These are phyloP conservation scores for Coemansia sp. DNA, from an alignment of 192 early-diverging fungal species.

Conservation along the genomic window DNA sequence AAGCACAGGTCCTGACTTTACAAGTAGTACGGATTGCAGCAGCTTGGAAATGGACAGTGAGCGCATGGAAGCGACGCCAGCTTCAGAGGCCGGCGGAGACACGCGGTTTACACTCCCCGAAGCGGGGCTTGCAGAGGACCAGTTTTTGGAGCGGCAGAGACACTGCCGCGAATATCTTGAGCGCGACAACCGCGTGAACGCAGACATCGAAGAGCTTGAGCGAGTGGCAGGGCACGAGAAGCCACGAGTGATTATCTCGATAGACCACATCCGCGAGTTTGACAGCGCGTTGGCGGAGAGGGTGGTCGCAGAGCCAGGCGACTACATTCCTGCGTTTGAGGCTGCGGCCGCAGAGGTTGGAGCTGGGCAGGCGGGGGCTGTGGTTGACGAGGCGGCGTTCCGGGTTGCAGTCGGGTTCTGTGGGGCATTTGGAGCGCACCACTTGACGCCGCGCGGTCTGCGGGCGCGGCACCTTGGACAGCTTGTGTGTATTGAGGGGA, in stretches of 20 bases:
- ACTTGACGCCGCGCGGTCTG: constrained; percentile 84
- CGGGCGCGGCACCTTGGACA: constrained; percentile 77
- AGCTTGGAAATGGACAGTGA: not conserved
- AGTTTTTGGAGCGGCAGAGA: constrained; percentile 45
- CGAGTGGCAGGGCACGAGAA: constrained; percentile 14
- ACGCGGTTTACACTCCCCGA: constrained; percentile 35
- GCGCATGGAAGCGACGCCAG: not conserved
- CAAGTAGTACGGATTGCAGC: not conserved
- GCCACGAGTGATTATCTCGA: constrained; percentile 77
- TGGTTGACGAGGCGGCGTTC: constrained; percentile 17
- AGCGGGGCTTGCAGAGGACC: constrained; percentile 45
- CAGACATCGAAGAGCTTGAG: constrained; percentile 37
- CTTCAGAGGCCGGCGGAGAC: constrained; percentile 9
- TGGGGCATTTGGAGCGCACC: constrained; percentile 88
- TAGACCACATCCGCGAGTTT: constrained; percentile 85
- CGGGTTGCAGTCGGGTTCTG: constrained; percentile 76
- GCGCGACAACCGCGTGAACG: constrained; percentile 53
- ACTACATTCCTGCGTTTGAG: constrained; percentile 85
- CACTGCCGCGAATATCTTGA: constrained; percentile 50
- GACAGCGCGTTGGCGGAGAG: constrained; percentile 69
- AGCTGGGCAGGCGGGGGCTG: constrained; percentile 3
- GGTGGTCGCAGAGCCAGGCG: constrained; percentile 71
- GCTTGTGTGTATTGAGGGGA: constrained; percentile 93
- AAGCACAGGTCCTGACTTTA: not conserved
- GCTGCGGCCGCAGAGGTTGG: constrained; percentile 35